Percentiles rank a stretch among this genome's conserved stretches.
Conservation (phyloP, 1,284 basidiomycete genomes). For the Microbotryum scabiosae region DNA sequence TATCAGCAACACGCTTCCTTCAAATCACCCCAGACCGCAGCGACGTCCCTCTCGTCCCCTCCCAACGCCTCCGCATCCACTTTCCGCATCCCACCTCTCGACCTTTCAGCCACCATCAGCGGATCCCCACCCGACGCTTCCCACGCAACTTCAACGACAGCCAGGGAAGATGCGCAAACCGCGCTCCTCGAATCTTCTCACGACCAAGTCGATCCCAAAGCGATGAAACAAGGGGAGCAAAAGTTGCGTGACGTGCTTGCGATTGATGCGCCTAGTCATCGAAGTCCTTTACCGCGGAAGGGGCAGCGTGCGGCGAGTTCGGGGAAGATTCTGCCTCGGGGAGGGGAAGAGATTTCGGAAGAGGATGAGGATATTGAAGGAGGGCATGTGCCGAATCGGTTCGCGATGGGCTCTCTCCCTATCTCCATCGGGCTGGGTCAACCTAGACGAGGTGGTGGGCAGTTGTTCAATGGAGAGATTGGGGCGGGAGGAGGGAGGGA, state of each 20-base stretch:
- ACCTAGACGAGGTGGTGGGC: neutral
- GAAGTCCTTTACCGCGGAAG: constrained; percentile 6
- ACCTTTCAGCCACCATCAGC: constrained; percentile 5
- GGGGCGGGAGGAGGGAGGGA: neutral
- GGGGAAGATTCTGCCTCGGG: neutral
- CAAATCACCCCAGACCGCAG: neutral
- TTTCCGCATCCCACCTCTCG: neutral
- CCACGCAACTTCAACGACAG: constrained; percentile 5
- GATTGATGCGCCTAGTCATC: constrained; percentile 30
- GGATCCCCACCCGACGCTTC: neutral
- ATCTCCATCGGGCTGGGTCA: constrained; percentile 22
- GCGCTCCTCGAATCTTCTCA: too few species aligned
- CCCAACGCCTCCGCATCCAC: neutral
- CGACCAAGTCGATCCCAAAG: constrained; percentile 3
- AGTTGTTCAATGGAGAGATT: neutral
- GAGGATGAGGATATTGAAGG: neutral
- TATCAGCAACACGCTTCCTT: too few species aligned
- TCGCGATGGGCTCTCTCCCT: constrained; percentile 20
- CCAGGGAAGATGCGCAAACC: neutral
- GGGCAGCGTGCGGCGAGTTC: neutral
- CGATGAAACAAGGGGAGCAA: constrained; percentile 9
- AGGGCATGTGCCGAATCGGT: neutral
- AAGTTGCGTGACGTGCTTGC: constrained; percentile 31
- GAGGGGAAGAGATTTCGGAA: neutral
- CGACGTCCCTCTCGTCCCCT: constrained; percentile 5